Evolutionary conservation across 2,329 filamentous ascomycete genomes (phyloP).

Genomic region (Penicillium fuscoglaucum): DNA sequence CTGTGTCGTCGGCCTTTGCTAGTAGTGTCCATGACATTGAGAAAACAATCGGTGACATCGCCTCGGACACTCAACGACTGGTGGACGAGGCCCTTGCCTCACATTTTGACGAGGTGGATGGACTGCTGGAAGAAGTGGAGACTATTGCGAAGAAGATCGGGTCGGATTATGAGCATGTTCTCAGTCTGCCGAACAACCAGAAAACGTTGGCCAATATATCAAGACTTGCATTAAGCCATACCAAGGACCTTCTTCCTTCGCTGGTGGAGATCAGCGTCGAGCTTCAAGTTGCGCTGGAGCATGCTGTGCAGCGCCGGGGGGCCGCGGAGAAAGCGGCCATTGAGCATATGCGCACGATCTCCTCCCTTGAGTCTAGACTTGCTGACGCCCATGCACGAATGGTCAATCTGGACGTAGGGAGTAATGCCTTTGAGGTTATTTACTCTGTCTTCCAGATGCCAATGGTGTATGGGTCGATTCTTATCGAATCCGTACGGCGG

Average conservation of each 20-base stretch:
- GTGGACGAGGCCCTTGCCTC: constrained; percentile 49
- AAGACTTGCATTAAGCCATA: constrained; percentile 64
- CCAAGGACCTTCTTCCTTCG: constrained; percentile 62
- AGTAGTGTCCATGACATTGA: constrained; percentile 62
- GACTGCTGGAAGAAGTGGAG: constrained; percentile 80
- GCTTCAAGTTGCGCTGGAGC: constrained; percentile 50
- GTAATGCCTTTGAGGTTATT: constrained; percentile 78
- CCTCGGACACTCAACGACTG: constrained; percentile 52
- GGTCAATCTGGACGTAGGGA: constrained; percentile 70
- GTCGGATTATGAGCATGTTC: constrained; percentile 77
- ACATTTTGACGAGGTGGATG: constrained; percentile 62
- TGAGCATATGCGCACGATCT: constrained; percentile 78
- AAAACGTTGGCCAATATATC: constrained; percentile 63
- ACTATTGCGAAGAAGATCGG: constrained; percentile 82
- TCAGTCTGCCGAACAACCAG: constrained; percentile 67
- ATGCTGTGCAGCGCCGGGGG: constrained; percentile 65
- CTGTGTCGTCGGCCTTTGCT: constrained; percentile 60
- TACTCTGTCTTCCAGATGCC: constrained; percentile 80
- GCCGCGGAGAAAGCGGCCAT: constrained; percentile 64
- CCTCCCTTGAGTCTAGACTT: constrained; percentile 74
- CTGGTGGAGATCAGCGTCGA: constrained; percentile 59
- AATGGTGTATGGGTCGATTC: constrained; percentile 83
- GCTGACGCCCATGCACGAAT: constrained; percentile 71
- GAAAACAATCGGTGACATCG: constrained; percentile 60
- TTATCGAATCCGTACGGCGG: constrained; percentile 80